Conservation (phyloP, 192 early-diverging fungal species). For the Mortierella hygrophila region DNA sequence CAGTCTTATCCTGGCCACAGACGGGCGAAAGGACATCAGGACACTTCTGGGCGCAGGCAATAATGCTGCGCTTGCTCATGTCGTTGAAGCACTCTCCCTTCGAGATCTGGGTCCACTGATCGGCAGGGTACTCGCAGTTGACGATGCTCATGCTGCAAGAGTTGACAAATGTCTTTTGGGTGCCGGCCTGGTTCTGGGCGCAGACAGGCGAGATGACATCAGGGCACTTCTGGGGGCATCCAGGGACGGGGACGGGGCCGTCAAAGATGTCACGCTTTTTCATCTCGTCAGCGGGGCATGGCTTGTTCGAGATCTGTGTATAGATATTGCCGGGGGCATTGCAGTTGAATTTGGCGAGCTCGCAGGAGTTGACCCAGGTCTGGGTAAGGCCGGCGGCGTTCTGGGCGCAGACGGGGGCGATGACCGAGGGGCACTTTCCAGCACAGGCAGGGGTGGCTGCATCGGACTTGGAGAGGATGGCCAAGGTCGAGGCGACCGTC, state of each 20-base stretch:
- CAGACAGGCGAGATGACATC: not conserved
- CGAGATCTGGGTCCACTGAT: not conserved
- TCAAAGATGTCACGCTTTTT: too few species aligned
- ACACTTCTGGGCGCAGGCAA: not conserved
- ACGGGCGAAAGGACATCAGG: not conserved
- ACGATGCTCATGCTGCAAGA: not conserved
- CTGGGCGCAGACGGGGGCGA: not conserved
- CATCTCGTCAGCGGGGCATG: too few species aligned
- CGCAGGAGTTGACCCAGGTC: too few species aligned
- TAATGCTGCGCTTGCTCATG: too few species aligned
- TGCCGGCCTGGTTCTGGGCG: not conserved
- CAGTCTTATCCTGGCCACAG: not conserved
- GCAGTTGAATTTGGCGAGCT: too few species aligned
- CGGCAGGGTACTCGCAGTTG: not conserved
- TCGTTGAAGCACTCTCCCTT: too few species aligned
- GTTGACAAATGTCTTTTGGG: not conserved
- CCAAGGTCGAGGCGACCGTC: not conserved
- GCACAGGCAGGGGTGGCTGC: not conserved
- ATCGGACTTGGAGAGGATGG: not conserved
- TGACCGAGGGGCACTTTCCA: not conserved
- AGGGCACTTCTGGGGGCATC: not conserved
- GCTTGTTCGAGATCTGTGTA: too few species aligned
- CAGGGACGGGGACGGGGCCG: too few species aligned
- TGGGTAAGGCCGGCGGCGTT: too few species aligned
- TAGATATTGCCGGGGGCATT: too few species aligned